phyloP scores from a whole-genome alignment of 345 rosid species.

The Combretum micranthum region DNA sequence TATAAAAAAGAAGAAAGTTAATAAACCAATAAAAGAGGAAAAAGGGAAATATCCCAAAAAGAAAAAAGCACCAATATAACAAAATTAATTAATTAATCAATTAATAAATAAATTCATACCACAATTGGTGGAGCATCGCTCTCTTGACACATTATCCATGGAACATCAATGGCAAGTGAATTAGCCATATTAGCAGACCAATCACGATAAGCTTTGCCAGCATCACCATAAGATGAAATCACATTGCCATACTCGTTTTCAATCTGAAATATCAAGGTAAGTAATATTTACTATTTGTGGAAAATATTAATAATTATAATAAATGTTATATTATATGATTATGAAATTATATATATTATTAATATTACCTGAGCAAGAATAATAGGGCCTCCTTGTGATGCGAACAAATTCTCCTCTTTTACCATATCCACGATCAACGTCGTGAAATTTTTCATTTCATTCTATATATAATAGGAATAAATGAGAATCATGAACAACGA shows the following conservation, averaged over 20 bases:
- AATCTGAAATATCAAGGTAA: slow-evolving; percentile 24
- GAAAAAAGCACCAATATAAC: not conserved
- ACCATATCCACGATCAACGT: slow-evolving; percentile 50
- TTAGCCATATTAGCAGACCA: slow-evolving; percentile 79
- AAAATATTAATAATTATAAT: not conserved
- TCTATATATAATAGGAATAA: slow-evolving; percentile 11
- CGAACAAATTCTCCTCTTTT: slow-evolving; percentile 54
- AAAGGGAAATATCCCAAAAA: not conserved
- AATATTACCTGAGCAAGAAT: slow-evolving; percentile 56
- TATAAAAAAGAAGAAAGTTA: no score
- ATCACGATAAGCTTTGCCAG: slow-evolving; percentile 47
- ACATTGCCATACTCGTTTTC: slow-evolving; percentile 84
- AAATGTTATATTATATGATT: not conserved
- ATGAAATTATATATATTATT: not conserved
- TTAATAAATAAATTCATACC: slow-evolving; percentile 8
- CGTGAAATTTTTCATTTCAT: slow-evolving; percentile 72
- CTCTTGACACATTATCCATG: slow-evolving; percentile 87
- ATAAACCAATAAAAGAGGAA: not conserved
- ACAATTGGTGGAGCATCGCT: slow-evolving; percentile 51
- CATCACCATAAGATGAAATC: slow-evolving; percentile 36
- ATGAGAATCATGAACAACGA: not conserved
- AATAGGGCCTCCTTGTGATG: slow-evolving; percentile 78
- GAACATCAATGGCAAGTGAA: slow-evolving; percentile 52
- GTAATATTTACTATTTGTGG: not conserved
- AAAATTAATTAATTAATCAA: not conserved